phyloP scores from a whole-genome alignment of 495 filamentous ascomycete genomes.

The Talaromyces adpressus region DNA sequence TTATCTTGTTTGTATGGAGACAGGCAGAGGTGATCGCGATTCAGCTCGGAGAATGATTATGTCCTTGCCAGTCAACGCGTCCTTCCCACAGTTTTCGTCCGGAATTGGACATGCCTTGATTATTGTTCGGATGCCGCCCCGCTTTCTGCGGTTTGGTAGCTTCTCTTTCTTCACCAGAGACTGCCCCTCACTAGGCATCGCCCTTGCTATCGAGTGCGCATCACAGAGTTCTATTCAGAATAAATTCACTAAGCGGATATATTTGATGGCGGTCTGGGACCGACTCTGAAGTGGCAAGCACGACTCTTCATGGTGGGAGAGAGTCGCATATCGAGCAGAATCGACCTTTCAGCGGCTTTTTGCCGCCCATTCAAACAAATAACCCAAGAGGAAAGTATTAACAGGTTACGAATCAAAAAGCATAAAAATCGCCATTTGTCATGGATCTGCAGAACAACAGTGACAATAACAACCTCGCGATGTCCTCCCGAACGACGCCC shows the following conservation, averaged over 20 bases:
- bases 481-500: neutral
- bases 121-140: neutral
- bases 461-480: neutral
- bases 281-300: neutral
- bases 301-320: neutral
- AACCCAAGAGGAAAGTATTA: neutral
- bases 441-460: neutral
- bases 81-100: neutral
- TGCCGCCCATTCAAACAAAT: neutral
- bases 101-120: neutral
- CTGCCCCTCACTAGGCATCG: neutral
- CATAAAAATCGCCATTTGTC: neutral
- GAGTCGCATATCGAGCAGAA: neutral
- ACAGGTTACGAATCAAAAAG: neutral
- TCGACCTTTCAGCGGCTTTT: neutral
- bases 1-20: neutral
- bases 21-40: neutral
- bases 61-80: neutral
- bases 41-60: neutral
- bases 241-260: neutral
- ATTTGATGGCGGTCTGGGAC: neutral
- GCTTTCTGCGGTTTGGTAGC: neutral
- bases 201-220: neutral
- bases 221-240: neutral
- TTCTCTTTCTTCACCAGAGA: neutral